These are phyloP conservation scores for Roridomyces roridus DNA, from an alignment of 768 basidiomycete genomes.

Conservation along the genomic window DNA sequence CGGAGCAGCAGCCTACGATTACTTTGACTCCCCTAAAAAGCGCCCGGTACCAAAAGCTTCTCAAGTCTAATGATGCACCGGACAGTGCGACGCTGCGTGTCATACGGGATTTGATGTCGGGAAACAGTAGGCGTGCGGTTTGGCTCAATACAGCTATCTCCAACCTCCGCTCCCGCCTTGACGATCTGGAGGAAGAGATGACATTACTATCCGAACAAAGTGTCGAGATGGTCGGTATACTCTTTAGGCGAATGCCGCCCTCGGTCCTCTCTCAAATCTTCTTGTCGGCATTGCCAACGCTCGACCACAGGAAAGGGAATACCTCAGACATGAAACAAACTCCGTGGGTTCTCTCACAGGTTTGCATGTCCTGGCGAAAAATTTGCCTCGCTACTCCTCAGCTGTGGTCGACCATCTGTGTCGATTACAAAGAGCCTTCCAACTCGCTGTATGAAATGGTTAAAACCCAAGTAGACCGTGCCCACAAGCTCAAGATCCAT, in stretches of 20 bases:
- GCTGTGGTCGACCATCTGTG: conserved; percentile 6
- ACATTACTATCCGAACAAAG: background rate
- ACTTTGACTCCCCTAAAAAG: no score
- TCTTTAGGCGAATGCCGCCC: conserved; percentile 11
- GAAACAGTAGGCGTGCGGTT: no score
- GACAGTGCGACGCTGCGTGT: background rate
- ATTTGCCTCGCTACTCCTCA: background rate
- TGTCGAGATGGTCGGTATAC: no score
- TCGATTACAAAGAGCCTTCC: background rate
- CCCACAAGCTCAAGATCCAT: background rate
- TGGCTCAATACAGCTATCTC: no score
- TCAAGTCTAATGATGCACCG: background rate
- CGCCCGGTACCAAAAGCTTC: background rate
- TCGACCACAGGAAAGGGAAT: background rate
- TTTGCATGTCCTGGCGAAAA: conserved; percentile 9
- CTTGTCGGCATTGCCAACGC: background rate
- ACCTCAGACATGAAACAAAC: no score
- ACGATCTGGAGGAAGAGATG: background rate
- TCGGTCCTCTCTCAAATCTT: conserved; percentile 9
- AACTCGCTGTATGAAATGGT: background rate
- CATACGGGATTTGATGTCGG: background rate
- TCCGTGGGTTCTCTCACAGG: conserved; percentile 8
- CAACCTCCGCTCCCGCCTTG: background rate
- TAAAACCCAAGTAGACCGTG: background rate
- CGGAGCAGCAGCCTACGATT: no score